phyloP scores from a whole-genome alignment of 176 grass and related monocot species.

The Neostapfia colusana region DNA sequence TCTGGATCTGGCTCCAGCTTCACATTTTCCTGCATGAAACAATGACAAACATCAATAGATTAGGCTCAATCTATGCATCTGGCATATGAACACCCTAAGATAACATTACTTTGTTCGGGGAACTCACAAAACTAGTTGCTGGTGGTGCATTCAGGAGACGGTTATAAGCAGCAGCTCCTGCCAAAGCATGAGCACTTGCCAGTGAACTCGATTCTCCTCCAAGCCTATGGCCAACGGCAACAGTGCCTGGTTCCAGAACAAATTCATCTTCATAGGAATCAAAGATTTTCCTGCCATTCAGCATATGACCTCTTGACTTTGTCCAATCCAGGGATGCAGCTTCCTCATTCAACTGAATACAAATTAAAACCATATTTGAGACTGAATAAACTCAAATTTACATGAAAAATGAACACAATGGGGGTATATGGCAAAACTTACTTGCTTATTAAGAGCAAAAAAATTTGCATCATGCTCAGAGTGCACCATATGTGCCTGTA shows the following conservation, averaged over 20 bases:
- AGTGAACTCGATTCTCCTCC: conserved; percentile 60
- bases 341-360: conserved; percentile 86
- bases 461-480: conserved; percentile 90
- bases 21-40: conserved; percentile 20
- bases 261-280: conserved; percentile 71
- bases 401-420: neutral
- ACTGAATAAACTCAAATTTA: conserved; percentile 14
- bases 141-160: conserved; percentile 52
- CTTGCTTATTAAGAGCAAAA: conserved; percentile 96
- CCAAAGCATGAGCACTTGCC: conserved; percentile 54
- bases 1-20: conserved; percentile 38
- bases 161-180: conserved; percentile 69
- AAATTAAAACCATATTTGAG: conserved; percentile 19
- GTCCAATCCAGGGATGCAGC: conserved; percentile 81
- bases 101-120: conserved; percentile 11
- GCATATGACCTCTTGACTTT: conserved; percentile 76
- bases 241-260: conserved; percentile 37
- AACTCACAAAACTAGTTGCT: conserved; percentile 23
- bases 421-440: conserved; percentile 21
- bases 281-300: conserved; percentile 60
- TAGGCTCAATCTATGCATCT: conserved; percentile 34
- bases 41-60: conserved; percentile 16
- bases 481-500: conserved; percentile 94
- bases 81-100: conserved; percentile 4
- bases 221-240: conserved; percentile 53